Evolutionary conservation across 2,329 filamentous ascomycete species (phyloP).

Genomic region (Chaetomium strumarium): DNA sequence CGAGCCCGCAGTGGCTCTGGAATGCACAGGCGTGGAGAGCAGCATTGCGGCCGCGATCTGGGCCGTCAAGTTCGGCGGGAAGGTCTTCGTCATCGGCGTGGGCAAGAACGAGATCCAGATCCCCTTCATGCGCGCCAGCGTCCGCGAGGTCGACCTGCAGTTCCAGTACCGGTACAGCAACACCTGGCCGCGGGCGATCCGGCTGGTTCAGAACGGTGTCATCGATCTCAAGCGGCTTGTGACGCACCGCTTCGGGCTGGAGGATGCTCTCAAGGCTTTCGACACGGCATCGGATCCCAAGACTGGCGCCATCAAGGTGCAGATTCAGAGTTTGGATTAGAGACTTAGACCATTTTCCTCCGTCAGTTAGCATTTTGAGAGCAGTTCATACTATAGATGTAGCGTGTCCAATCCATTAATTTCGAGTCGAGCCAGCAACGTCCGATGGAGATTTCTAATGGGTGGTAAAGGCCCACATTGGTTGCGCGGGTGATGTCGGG

Average conservation of each 20-base stretch:
- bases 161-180: conserved; percentile 97
- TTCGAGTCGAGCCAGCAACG: background rate
- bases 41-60: conserved; percentile 82
- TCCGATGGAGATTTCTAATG: background rate
- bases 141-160: conserved; percentile 87
- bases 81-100: conserved; percentile 94
- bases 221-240: conserved; percentile 77
- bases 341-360: conserved; percentile 1
- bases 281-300: conserved; percentile 80
- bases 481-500: no score
- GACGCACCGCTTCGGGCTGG: conserved; percentile 79
- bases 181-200: conserved; percentile 91
- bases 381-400: conserved; percentile 3
- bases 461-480: no score
- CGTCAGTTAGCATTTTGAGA: conserved; percentile 5
- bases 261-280: conserved; percentile 86
- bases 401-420: background rate
- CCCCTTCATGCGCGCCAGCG: conserved; percentile 89
- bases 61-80: conserved; percentile 88
- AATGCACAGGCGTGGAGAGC: conserved; percentile 93
- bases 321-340: conserved; percentile 72
- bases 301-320: conserved; percentile 95
- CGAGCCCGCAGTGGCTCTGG: conserved; percentile 75
- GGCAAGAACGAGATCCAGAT: conserved; percentile 94
- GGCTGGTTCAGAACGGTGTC: conserved; percentile 76